phyloP scores from a whole-genome alignment of 192 early-diverging fungal species.

The Glomus cerebriforme region DNA sequence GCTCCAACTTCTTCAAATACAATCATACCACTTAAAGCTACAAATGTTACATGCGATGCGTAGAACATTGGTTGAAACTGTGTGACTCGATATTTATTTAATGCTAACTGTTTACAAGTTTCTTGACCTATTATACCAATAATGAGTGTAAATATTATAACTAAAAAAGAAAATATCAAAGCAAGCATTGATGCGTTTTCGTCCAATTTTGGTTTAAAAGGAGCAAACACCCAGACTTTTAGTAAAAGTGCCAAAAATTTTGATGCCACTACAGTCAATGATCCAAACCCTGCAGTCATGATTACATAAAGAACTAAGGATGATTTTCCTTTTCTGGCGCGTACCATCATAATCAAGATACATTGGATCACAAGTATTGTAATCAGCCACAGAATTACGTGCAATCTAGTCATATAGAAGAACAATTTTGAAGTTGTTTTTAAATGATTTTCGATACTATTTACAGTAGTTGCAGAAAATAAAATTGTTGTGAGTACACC shows the following conservation, averaged over 20 bases:
- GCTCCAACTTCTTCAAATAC: conserved; percentile 20
- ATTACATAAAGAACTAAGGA: conserved; percentile 23
- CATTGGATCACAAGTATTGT: not conserved
- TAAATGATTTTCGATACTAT: not conserved
- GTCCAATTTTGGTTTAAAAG: not conserved
- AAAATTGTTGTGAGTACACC: not conserved
- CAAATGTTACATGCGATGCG: conserved; percentile 34
- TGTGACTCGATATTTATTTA: conserved; percentile 28
- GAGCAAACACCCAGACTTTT: not conserved
- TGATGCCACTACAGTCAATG: conserved; percentile 20
- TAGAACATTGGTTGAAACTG: conserved; percentile 37
- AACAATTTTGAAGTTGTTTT: not conserved
- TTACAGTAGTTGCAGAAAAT: not conserved
- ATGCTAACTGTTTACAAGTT: conserved; percentile 30
- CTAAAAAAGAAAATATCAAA: conserved; percentile 8
- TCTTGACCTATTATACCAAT: conserved; percentile 31
- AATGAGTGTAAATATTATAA: not conserved
- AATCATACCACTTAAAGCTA: conserved; percentile 28
- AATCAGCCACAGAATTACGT: conserved; percentile 1
- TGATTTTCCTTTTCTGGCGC: not conserved
- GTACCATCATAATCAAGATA: not conserved
- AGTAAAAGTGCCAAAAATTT: conserved; percentile 28
- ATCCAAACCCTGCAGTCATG: conserved; percentile 27
- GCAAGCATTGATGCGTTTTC: not conserved
- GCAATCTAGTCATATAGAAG: not conserved